Evolutionary conservation across 192 early-diverging fungal genomes (phyloP), one percentile per base, ranked within the genome.

Genomic region (Backusella psychrophila): DNA sequence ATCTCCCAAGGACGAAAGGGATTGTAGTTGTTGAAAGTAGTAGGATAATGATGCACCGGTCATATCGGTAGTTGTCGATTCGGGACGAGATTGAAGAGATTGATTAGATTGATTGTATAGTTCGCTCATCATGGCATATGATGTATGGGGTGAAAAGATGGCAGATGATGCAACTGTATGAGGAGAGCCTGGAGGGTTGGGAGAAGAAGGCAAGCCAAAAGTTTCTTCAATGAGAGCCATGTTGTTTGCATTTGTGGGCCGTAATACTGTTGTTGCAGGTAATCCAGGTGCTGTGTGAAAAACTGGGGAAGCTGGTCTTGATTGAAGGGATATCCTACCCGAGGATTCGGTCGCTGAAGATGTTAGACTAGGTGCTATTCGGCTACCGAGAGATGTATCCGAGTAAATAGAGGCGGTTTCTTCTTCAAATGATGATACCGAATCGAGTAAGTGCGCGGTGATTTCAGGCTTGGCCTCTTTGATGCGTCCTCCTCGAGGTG

Each of bases 391-490:
- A 11, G 56, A 63, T 2, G 56, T 63, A 63, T 63, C 56, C 11
- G 56, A 63, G 12, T 63, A 63, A 29, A 63, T 63, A 4, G 56
- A 63, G 56, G 21, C 56, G 21, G 56, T 29, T 11, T 63, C 56
- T 63, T 63, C 56, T 63, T 63, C 56, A 29, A 63, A 63, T 4
- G 56, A 29, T 26, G 56, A 63, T 14, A 63, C 56, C 23, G 56
- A 63, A 63, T 63, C 56, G 23, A 63, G 56, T 29, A 63, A 63
- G 56, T 63, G 56, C 26, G 56, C 56, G 3, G 56, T 29, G 56
- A 63, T 63, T 63, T 63, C 56, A 29, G 56, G 56, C 56, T 63
- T 63, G 21, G 56, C 56, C 38, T 69, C 68, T 69, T 69, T 69
- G 19, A 41, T 38, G 12, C 68, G 68, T 39, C 35, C 68, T 69